These are phyloP conservation scores for Pythium pectinolyticum DNA, from an alignment of 352 stramenopile genomes.

Conservation along the genomic window DNA sequence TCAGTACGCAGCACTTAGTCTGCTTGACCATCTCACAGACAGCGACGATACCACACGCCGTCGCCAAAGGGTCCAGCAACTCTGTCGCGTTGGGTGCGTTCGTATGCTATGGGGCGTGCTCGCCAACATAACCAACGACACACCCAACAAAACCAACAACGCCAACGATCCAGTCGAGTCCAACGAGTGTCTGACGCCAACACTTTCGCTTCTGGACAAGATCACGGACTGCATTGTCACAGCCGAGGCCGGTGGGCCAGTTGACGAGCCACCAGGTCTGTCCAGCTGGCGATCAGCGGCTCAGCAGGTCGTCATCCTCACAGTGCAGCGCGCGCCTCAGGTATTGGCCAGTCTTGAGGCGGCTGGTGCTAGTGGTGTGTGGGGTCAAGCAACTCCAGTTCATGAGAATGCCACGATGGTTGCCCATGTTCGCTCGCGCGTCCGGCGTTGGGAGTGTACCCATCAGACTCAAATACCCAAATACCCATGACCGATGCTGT, in stretches of 20 bases:
- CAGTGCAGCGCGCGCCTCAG: background rate
- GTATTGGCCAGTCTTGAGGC: background rate
- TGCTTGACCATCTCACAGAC: constrained; percentile 24
- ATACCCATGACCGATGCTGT: background rate
- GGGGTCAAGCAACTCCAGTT: too few species aligned
- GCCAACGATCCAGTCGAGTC: too few species aligned
- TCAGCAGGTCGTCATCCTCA: constrained; percentile 5
- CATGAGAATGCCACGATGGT: too few species aligned
- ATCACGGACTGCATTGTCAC: constrained; percentile 20
- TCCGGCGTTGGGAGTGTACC: constrained; percentile 19
- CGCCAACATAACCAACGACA: too few species aligned
- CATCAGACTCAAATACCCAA: constrained; percentile 13
- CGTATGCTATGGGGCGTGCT: constrained; percentile 20
- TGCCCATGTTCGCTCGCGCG: constrained; percentile 1
- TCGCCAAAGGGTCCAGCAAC: constrained; percentile 6
- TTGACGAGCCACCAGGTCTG: too few species aligned
- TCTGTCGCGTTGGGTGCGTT: constrained; percentile 28
- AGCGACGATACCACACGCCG: constrained; percentile 1
- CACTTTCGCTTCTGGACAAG: constrained; percentile 20
- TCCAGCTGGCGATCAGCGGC: background rate
- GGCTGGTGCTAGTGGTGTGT: too few species aligned
- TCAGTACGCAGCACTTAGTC: constrained; percentile 10
- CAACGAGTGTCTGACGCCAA: constrained; percentile 9
- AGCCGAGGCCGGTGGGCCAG: too few species aligned
- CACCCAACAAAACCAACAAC: too few species aligned